A percentile compares a stretch with the other conserved stretches of the same genome.
These are phyloP conservation scores for Ambrosia hybrid DNA, from an alignment of 140 eudicot genomes.

Conservation along the genomic window DNA sequence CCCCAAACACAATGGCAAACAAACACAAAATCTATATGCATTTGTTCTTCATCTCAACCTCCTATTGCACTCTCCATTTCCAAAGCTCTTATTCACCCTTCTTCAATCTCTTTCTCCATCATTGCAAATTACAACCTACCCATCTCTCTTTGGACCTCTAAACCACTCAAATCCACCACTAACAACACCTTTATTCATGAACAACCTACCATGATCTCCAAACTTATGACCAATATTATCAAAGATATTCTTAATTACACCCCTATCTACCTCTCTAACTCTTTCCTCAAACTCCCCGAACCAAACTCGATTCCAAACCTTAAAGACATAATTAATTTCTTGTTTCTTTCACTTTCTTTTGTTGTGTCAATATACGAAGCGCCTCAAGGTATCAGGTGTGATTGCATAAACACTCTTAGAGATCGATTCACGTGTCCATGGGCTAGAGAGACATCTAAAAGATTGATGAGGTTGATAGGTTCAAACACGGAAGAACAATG, in stretches of 20 bases:
- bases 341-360: conserved; percentile 68
- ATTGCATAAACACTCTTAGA: conserved; percentile 46
- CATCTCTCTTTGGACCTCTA: conserved; percentile 80
- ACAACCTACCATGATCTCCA: conserved; percentile 25
- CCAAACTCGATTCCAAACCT: conserved; percentile 27
- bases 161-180: conserved; percentile 36
- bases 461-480: conserved; percentile 63
- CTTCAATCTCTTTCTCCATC: conserved; percentile 50
- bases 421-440: conserved; percentile 48
- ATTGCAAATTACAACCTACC: conserved; percentile 55
- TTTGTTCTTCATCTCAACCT: conserved; percentile 66
- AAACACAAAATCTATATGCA: conserved; percentile 46
- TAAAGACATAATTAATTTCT: conserved; percentile 56
- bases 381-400: conserved; percentile 59
- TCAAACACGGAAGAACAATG: conserved; percentile 70
- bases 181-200: conserved; percentile 20
- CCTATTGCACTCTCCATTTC: conserved; percentile 54
- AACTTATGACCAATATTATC: conserved; percentile 49
- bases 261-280: conserved; percentile 40
- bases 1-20: conserved; percentile 59
- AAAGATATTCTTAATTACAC: conserved; percentile 60
- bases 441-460: conserved; percentile 45
- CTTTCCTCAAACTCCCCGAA: conserved; percentile 44
- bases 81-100: conserved; percentile 37
- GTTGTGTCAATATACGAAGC: conserved; percentile 80